phyloP scores from a whole-genome alignment of 148 eudicot species.

The Camellia sinensis region DNA sequence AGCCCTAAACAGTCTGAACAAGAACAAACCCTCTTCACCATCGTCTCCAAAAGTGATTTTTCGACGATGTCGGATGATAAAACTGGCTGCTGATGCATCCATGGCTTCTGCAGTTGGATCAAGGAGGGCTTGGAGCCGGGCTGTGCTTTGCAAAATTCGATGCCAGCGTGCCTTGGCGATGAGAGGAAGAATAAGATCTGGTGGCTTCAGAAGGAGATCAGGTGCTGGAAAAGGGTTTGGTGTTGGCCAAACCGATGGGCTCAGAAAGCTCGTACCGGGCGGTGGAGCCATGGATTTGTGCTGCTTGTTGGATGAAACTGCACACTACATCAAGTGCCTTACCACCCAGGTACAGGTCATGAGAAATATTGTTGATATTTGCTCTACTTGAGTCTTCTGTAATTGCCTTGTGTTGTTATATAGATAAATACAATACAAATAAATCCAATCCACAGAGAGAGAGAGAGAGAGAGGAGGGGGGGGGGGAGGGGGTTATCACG shows the following conservation, averaged over 20 bases:
- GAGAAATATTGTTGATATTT: slow-evolving; percentile 56
- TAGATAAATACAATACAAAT: not conserved
- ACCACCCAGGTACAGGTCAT: slow-evolving; percentile 71
- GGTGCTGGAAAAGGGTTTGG: not conserved
- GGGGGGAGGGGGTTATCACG: not conserved
- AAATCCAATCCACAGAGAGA: not conserved
- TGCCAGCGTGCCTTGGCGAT: not conserved
- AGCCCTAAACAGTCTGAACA: slow-evolving; percentile 49
- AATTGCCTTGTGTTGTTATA: not conserved
- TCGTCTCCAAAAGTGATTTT: not conserved
- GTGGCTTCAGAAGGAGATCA: not conserved
- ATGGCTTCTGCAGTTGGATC: slow-evolving; percentile 70
- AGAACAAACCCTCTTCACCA: slow-evolving; percentile 12
- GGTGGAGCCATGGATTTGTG: slow-evolving; percentile 60
- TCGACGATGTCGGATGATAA: slow-evolving; percentile 30
- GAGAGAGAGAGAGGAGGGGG: not conserved
- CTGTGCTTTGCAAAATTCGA: slow-evolving; percentile 37
- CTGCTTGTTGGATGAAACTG: slow-evolving; percentile 67
- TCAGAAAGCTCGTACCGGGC: slow-evolving; percentile 72
- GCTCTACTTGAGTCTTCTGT: slow-evolving; percentile 23
- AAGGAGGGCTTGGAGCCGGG: slow-evolving; percentile 67
- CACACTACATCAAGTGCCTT: slow-evolving; percentile 77
- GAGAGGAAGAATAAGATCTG: slow-evolving; percentile 11
- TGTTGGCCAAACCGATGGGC: slow-evolving; percentile 19
- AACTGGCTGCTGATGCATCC: slow-evolving; percentile 56